Percentiles rank a stretch among this genome's conserved stretches.
Evolutionary conservation across 2,329 filamentous ascomycete genomes (phyloP).

Genomic region (Leptographium radiaticola): DNA sequence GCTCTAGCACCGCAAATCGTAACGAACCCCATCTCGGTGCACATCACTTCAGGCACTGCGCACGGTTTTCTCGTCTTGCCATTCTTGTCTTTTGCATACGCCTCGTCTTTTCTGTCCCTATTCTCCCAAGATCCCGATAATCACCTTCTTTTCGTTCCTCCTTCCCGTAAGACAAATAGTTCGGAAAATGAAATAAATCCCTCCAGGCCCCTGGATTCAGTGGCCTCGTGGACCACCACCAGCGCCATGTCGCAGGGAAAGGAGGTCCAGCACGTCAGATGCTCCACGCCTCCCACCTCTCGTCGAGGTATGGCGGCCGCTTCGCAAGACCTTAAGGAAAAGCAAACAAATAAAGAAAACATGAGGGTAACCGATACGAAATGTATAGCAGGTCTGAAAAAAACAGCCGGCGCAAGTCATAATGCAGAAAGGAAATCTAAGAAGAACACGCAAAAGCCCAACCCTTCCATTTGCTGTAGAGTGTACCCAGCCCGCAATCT

Average conservation of each 20-base stretch:
- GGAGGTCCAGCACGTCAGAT: background rate
- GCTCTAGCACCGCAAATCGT: too few relatives aligned
- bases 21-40: background rate
- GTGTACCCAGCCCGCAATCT: background rate
- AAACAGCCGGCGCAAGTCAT: conserved; percentile 13
- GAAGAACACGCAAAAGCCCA: conserved; percentile 1
- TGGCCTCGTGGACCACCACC: background rate
- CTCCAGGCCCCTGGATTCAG: background rate
- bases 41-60: background rate
- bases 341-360: background rate
- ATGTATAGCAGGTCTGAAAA: conserved; percentile 16
- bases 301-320: background rate
- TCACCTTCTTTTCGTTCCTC: background rate
- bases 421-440: conserved; percentile 11
- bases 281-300: background rate
- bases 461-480: background rate
- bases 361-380: conserved; percentile 3
- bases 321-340: background rate
- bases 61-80: background rate
- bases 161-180: background rate
- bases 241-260: background rate
- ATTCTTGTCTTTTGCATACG: background rate
- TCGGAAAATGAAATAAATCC: background rate
- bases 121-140: background rate
- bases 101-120: conserved; percentile 2